These are phyloP conservation scores for Avicennia marina DNA, from an alignment of 257 asterid genomes.

Conservation along the genomic window DNA sequence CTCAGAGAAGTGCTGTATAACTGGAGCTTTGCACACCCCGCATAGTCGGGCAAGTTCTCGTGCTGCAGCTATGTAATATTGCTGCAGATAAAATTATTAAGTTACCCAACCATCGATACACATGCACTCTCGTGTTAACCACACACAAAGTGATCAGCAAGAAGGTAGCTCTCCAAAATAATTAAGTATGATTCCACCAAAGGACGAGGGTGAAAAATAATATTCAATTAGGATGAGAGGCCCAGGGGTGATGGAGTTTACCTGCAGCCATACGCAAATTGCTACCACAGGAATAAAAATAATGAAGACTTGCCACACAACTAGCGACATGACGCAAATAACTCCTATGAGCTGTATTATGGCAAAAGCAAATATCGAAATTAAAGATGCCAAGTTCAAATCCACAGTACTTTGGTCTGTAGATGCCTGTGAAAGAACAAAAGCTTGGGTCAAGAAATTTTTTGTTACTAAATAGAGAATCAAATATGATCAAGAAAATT, in stretches of 20 bases:
- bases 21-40: slow-evolving; percentile 89
- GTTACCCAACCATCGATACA: neutral
- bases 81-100: slow-evolving; percentile 28
- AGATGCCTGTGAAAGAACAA: slow-evolving; percentile 55
- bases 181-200: neutral
- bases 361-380: slow-evolving; percentile 58
- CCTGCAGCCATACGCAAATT: slow-evolving; percentile 78
- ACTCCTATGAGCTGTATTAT: slow-evolving; percentile 68
- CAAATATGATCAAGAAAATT: neutral
- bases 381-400: slow-evolving; percentile 45
- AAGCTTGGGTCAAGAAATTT: slow-evolving; percentile 5
- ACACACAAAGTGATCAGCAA: slow-evolving; percentile 7
- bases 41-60: slow-evolving; percentile 75
- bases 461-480: neutral
- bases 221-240: neutral
- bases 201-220: neutral
- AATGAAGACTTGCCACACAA: slow-evolving; percentile 84
- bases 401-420: slow-evolving; percentile 86
- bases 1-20: slow-evolving; percentile 87
- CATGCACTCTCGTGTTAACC: neutral
- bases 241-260: slow-evolving; percentile 14
- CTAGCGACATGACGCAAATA: slow-evolving; percentile 77
- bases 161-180: neutral
- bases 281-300: slow-evolving; percentile 65
- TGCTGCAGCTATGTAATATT: slow-evolving; percentile 81